Evolutionary conservation across 2,329 filamentous ascomycete genomes (phyloP).

Genomic region (Botrytis fragariae): DNA sequence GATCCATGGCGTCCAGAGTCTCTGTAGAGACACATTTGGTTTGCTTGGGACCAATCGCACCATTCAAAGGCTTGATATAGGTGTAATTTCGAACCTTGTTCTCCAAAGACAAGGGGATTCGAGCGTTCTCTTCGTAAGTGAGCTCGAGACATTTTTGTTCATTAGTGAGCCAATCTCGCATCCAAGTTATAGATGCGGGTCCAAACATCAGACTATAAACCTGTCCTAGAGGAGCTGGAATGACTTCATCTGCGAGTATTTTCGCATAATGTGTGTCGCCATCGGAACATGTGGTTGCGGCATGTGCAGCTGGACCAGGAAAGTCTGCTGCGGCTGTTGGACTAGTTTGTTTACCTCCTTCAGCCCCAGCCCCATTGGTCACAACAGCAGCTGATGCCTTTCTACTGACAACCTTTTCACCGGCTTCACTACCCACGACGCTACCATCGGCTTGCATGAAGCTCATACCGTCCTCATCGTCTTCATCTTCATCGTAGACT

Average conservation of each 20-base stretch:
- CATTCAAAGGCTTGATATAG: conserved; percentile 89
- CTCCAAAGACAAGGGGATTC: conserved; percentile 66
- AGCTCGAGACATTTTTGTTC: conserved; percentile 91
- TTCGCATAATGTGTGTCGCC: conserved; percentile 77
- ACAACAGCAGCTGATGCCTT: conserved; percentile 65
- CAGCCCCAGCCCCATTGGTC: conserved; percentile 46
- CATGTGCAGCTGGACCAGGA: conserved; percentile 79
- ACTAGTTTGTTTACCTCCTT: conserved; percentile 51
- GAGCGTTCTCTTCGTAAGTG: conserved; percentile 65
- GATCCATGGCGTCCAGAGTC: conserved; percentile 77
- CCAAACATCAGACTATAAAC: conserved; percentile 89
- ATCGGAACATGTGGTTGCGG: conserved; percentile 83
- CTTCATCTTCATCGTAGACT: conserved; percentile 76
- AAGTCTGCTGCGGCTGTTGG: conserved; percentile 59
- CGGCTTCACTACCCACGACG: conserved; percentile 49
- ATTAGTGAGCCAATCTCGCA: conserved; percentile 79
- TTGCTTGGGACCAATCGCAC: conserved; percentile 83
- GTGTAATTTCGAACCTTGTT: conserved; percentile 72
- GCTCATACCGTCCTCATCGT: conserved; percentile 64
- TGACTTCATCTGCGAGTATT: conserved; percentile 77
- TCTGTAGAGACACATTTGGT: conserved; percentile 92
- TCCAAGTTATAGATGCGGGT: conserved; percentile 72
- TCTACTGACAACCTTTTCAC: conserved; percentile 62
- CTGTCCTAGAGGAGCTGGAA: conserved; percentile 86
- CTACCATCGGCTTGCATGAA: conserved; percentile 49